Evolutionary conservation across 2,329 filamentous ascomycete species (phyloP), one percentile per base, ranked within the genome.

Genomic region (Sarocladium brachiariae): DNA sequence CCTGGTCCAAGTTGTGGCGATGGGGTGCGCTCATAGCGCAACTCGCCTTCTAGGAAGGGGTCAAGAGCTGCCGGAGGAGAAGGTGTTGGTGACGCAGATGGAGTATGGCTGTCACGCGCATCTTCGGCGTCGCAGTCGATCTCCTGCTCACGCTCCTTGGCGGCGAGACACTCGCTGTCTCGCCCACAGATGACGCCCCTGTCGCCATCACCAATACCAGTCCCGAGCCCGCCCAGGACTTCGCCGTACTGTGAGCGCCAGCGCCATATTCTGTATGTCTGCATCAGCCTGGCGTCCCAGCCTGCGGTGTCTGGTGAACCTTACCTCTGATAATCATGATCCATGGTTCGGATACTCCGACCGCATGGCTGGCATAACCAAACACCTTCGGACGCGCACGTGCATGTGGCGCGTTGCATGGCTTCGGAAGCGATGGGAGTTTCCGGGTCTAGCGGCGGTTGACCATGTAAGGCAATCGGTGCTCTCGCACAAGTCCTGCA

Each of bases 291-390:
- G 23, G 30, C 25, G 21, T 8, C 7, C 6, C n/a, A 47, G 34
- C 33, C 38, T 2, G 10, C 25, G 34, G 8, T n/a, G 4, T 50
- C 14, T 23, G 50, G 45, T 31, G 24, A n/a, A 13, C 63, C 70
- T 38, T 67, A 81, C 78, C 74, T 69, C 59, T 75, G 72, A 54
- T 85, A 84, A 51, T 82, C 77, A 49, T 72, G 67, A 57, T 85
- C 81, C 18, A 75, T 72, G 34, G 70, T 74, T 21, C 80, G 74
- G 49, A 95, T 81, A 50, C 80, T 79, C 54, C 85, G 80, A 1
- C 90, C 89, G 58, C 92, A 96, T 1, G 86, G 83, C 55, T 87
- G 81, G 66, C 91, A 97, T 23, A 96, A 80, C 87, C 89, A 96
- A 43, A 95, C 81, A 4, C 78, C 77, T 9, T 78, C 67, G 2